Evolutionary conservation across 805 yeast genomes (phyloP), one percentile per base, ranked within the genome.

Genomic region (Starmerella tilneyi): DNA sequence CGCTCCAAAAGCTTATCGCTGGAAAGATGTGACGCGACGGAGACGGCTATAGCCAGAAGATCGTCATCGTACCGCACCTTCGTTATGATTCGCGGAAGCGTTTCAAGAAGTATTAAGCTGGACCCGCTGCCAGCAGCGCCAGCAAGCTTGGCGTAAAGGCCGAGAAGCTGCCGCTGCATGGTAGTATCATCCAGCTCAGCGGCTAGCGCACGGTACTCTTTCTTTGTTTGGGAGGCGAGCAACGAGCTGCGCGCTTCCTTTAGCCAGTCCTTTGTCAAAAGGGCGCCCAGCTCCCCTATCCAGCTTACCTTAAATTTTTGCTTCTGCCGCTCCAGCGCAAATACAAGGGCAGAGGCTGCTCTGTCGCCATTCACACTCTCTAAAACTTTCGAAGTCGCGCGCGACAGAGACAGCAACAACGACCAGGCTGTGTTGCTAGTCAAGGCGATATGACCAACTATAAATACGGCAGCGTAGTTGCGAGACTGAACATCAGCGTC

Each of bases 41-140:
- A 8, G 1, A 50, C 9, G 3, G 32, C 26, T 12, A 4, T 8
- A 11, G 46, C 34, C 23, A 51, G 44, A 21, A 44, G 30, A 7
- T 44, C 41, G 16, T 47, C 55, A 31, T 35, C 41, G 28, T 43
- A 26, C 17, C 38, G 47, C 9, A 33, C 5, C 11, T 24, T 32
- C 2, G 12, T 26, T 4, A 47, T 19, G 17, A 49, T 29, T 2
- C 32, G 12, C 1, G 41, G 44, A 12, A 38, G 4, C 9, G 31
- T 5, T 9, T 12, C 19, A 9, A 41, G 29, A 2, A 45, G n/a
- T 1, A 19, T 16, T 4, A 17, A 22, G 24, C 38, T 40, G 6
- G 40, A 23, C 4, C 36, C 38, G 6, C 9, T 4, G 9, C 12
- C 19, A 4, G 35, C 17, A 3, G 21, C 6, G 4, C 15, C 13